Evolutionary conservation across 2,329 filamentous ascomycete genomes (phyloP), one percentile per base, ranked within the genome.

Genomic region (Aspergillus fijiensis): DNA sequence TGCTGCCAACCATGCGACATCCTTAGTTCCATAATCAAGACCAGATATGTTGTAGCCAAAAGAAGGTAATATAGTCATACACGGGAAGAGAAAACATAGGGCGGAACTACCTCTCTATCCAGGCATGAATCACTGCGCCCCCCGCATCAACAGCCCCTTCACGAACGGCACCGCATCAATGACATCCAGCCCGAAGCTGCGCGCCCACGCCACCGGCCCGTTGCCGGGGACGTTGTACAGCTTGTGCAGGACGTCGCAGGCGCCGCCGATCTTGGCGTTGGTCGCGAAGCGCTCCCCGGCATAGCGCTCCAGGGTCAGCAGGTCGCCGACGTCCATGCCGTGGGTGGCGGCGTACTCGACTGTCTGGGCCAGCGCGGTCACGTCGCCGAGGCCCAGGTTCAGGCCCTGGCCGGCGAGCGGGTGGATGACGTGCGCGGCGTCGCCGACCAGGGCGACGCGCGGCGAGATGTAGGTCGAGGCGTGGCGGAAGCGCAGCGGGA

Each of bases 391-490:
- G 1, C 95, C 95, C 69, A 96, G 90, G 72, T 99, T 99, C 14
- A 99, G 82, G 1, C 95, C 95, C 76, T 98, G 95, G 0, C 95
- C 95, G 1, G 92, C 95, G 4, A 99, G 87, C 0, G 95, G 95
- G 74, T 99, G 95, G 65, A 96, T 88, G 1, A 93, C 96, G 74
- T 99, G 95, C 7, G 95, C 95, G 1, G 95, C 95, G 66, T 99
- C 95, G 62, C 95, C 95, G 39, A 99, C 87, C 1, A 99, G 85
- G 0, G 93, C 95, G 9, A 97, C 82, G n/a, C 95, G 89, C 70
- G 96, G 92, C 45, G 88, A 90, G 48, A 91, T 90, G 73, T 99
- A 99, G 1, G 91, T 92, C 70, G 96, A 91, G n/a, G 94, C 93
- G 74, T 99, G 95, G 29, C 93, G 88, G 80, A 98, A 83, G 71